phyloP scores from a whole-genome alignment of 768 basidiomycete species.

The Daedaleopsis sinensis region DNA sequence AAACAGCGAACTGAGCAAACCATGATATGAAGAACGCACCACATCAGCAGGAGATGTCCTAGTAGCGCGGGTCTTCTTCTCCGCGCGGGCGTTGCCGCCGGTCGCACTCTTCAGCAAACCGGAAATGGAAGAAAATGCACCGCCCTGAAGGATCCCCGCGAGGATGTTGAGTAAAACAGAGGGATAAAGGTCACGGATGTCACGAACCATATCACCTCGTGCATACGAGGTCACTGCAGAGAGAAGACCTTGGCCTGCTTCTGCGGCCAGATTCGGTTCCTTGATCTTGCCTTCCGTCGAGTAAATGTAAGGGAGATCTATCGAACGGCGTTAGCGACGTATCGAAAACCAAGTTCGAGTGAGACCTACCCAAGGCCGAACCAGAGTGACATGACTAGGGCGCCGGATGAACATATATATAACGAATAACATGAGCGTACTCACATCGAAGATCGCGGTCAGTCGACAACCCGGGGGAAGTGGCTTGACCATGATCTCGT shows the following conservation, averaged over 20 bases:
- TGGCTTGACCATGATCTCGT: constrained; percentile 50
- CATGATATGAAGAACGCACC: constrained; percentile 49
- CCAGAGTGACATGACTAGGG: constrained; percentile 51
- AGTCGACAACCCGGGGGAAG: constrained; percentile 70
- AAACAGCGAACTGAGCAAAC: not conserved
- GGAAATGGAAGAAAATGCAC: constrained; percentile 73
- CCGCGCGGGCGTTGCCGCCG: constrained; percentile 65
- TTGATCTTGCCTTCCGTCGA: constrained; percentile 95
- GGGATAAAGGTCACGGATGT: not conserved
- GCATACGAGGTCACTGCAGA: constrained; percentile 77
- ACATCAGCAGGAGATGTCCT: constrained; percentile 90
- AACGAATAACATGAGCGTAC: constrained; percentile 16
- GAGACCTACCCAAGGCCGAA: constrained; percentile 27
- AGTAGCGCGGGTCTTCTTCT: constrained; percentile 48
- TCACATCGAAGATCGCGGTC: constrained; percentile 60
- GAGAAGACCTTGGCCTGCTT: constrained; percentile 87
- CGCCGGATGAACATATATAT: constrained; percentile 8
- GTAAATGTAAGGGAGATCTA: constrained; percentile 59
- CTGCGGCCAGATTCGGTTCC: constrained; percentile 86
- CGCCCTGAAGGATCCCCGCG: constrained; percentile 36
- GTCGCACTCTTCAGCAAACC: constrained; percentile 77
- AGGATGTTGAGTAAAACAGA: not conserved
- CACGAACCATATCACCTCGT: constrained; percentile 64
- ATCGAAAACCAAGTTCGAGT: constrained; percentile 36
- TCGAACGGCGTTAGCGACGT: not conserved